Percentiles rank a stretch among this genome's conserved stretches.
Conservation (phyloP, 2,329 filamentous ascomycete species). For the Mycosphaerella arachidis region DNA sequence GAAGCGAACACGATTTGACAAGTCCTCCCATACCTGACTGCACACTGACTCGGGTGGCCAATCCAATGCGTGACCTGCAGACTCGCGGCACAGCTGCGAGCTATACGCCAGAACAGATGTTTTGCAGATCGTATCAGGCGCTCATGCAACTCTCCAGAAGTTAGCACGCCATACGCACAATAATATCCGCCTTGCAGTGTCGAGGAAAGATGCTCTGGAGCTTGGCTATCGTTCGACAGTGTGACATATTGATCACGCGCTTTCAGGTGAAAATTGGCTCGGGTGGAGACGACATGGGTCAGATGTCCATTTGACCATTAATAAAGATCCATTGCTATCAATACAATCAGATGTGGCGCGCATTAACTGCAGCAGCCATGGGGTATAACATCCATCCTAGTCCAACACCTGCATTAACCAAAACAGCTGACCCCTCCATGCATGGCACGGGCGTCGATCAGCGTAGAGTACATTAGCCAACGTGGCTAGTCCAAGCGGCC, state of each 20-base stretch:
- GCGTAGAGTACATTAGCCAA: constrained; percentile 11
- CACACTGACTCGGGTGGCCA: background rate
- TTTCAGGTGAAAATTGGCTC: background rate
- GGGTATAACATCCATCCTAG: constrained; percentile 15
- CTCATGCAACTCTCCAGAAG: background rate
- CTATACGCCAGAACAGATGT: constrained; percentile 2
- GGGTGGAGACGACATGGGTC: background rate
- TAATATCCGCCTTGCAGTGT: background rate
- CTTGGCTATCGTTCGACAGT: background rate
- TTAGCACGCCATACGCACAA: background rate
- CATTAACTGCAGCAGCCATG: constrained; percentile 18
- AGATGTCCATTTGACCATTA: constrained; percentile 9
- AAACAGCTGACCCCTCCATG: constrained; percentile 9
- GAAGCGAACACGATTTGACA: background rate
- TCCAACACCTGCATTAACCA: constrained; percentile 11
- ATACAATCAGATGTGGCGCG: constrained; percentile 13
- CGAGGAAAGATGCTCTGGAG: background rate
- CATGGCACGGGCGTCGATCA: constrained; percentile 9
- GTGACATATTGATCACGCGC: background rate
- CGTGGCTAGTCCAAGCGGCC: constrained; percentile 3
- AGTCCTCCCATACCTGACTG: background rate
- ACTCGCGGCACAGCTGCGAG: background rate
- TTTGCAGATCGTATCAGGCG: constrained; percentile 1
- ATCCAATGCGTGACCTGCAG: background rate
- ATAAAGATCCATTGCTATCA: constrained; percentile 8